Base-by-base conservation (phyloP, 2,329 filamentous ascomycete genomes). In the Stagonosporopsis chrysanthemi region DNA sequence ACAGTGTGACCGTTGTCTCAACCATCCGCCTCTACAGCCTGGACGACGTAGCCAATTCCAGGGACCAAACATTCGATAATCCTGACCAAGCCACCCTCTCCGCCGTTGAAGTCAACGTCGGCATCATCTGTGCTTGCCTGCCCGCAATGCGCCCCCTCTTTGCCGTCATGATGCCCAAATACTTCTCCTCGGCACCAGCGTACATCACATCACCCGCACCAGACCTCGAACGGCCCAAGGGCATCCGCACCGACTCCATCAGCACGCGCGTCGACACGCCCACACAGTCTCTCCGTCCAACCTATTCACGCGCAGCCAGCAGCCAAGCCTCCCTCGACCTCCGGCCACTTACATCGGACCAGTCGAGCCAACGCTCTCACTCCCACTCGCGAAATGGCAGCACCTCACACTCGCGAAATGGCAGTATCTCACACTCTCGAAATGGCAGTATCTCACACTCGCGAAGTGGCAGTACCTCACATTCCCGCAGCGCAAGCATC, bases 101-200 rank as follows among this genome's bases (percentile, higher is more conserved):
- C 5, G 62, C 66, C 0, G 68, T 76, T 7, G 75, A 77, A 52
- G 58, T 65, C 12, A 75, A 76, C 45, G 64, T 73, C 0, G 69
- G 67, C 15, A 75, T 77, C 33, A 62, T 75, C 28, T 74, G 72
- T 44, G 72, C 74, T 4, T 76, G 71, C 47, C 56, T 77, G n/a
- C 73, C 74, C 38, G 67, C 69, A 5, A 69, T 76, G 59, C 72
- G 73, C 6, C 72, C 72, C 2, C 63, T 76, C 4, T 59, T 75
- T 5, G 63, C 68, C 5, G 49, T 72, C 0, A 63, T 80, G 29
- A 77, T 81, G 61, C 81, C 80, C 38, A 57, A 65, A 24, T 71
- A 72, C 52, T 75, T 75, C 40, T 66, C 69, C 3, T 52, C 60
- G 1, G 56, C 62, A 31, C 36, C 62, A 3, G 61, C 57, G 39